A percentile compares a stretch with the other conserved stretches of the same genome.
Conservation (phyloP, 352 stramenopile genomes). For the Peronosclerospora sorghi region DNA sequence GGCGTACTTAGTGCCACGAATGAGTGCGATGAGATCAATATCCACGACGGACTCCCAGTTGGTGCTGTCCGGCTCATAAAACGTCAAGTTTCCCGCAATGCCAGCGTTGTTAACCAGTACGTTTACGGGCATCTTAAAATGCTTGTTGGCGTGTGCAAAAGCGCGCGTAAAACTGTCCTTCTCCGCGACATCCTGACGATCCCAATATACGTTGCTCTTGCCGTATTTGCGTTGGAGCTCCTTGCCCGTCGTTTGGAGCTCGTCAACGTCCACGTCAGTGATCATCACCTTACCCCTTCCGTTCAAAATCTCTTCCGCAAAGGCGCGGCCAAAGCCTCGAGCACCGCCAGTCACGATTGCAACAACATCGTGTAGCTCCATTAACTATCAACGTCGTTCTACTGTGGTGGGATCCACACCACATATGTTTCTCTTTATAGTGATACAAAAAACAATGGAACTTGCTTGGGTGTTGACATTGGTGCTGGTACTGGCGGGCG, state of each 20-base stretch:
- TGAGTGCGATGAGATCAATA: conserved; percentile 61
- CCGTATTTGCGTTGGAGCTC: conserved; percentile 42
- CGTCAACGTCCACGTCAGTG: conserved; percentile 60
- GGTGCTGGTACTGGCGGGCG: conserved; percentile 38
- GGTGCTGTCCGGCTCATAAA: conserved; percentile 24
- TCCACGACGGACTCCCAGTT: conserved; percentile 58
- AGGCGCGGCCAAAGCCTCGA: conserved; percentile 53
- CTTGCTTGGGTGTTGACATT: conserved; percentile 45
- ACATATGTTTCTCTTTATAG: neutral
- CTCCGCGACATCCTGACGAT: conserved; percentile 64
- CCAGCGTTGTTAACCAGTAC: conserved; percentile 75
- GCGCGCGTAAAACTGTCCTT: conserved; percentile 41
- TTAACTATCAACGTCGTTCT: too few relatives aligned
- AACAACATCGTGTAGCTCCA: conserved; percentile 51
- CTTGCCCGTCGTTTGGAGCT: conserved; percentile 46
- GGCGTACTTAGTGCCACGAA: conserved; percentile 56
- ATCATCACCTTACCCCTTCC: conserved; percentile 52
- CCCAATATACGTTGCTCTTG: conserved; percentile 43
- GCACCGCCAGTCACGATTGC: conserved; percentile 65
- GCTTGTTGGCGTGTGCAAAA: conserved; percentile 48
- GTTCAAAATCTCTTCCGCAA: conserved; percentile 43
- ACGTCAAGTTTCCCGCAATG: conserved; percentile 47
- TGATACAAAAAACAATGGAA: conserved; percentile 10
- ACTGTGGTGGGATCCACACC: too few relatives aligned
- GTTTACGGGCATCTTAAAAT: conserved; percentile 54